These are phyloP conservation scores for Fusarium poae DNA, from an alignment of 2,329 filamentous ascomycete genomes.

Conservation along the genomic window DNA sequence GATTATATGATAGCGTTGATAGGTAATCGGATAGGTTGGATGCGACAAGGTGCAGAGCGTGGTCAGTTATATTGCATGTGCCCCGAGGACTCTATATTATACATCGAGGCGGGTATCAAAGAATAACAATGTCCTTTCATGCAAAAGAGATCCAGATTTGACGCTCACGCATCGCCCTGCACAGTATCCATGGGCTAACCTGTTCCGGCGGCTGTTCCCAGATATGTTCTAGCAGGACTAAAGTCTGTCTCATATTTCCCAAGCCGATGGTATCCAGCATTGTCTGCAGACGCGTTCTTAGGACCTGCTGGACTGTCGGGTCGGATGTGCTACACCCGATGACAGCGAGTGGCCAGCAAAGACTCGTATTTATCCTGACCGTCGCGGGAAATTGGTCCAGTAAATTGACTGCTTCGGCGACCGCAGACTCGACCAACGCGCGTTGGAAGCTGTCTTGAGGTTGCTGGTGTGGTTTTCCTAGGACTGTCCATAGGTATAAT, in stretches of 20 bases:
- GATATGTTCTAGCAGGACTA: conserved; percentile 58
- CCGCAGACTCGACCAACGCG: conserved; percentile 49
- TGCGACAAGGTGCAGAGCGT: background rate
- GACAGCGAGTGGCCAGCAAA: conserved; percentile 57
- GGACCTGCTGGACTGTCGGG: conserved; percentile 53
- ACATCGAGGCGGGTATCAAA: conserved; percentile 28
- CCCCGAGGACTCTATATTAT: conserved; percentile 21
- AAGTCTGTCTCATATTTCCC: conserved; percentile 61
- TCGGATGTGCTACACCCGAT: conserved; percentile 55
- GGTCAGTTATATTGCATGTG: conserved; percentile 9
- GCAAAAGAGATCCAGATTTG: conserved; percentile 65
- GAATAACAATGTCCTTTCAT: conserved; percentile 42
- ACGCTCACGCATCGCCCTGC: conserved; percentile 59
- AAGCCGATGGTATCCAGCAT: conserved; percentile 57
- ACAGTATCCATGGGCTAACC: conserved; percentile 59
- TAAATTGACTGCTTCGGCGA: conserved; percentile 50
- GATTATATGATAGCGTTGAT: background rate
- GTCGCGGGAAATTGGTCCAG: conserved; percentile 52
- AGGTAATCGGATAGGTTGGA: background rate
- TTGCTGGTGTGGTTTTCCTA: conserved; percentile 49
- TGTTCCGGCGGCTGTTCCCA: conserved; percentile 54
- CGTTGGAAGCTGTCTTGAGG: conserved; percentile 38
- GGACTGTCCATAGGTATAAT: conserved; percentile 57
- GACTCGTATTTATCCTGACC: conserved; percentile 56
- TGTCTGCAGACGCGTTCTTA: conserved; percentile 52